Conservation (phyloP, 164 flowering plant species). For the Akebia trifoliata region DNA sequence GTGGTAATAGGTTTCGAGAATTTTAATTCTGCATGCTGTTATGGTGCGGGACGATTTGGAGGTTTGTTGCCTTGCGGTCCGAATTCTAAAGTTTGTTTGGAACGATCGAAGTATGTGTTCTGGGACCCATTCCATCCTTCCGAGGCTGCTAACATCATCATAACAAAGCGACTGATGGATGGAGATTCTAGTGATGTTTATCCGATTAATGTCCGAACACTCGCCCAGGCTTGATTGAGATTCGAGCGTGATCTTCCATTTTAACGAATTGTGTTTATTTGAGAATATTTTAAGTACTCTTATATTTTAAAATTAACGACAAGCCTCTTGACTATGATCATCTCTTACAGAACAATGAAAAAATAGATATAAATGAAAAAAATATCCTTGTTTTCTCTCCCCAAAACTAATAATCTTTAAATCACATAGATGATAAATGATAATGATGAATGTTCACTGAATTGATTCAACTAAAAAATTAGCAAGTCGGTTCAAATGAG, state of each 20-base stretch:
- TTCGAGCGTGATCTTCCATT: no score
- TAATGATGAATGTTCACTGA: no score
- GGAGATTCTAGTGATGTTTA: slow-evolving; percentile 36
- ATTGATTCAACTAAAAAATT: no score
- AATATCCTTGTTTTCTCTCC: no score
- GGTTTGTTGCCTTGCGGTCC: slow-evolving; percentile 62
- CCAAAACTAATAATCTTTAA: no score
- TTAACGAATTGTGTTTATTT: no score
- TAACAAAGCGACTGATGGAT: slow-evolving; percentile 45
- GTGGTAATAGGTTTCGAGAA: slow-evolving; percentile 48
- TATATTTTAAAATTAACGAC: no score
- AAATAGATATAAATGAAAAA: no score
- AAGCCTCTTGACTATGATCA: no score
- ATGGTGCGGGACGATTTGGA: slow-evolving; percentile 41
- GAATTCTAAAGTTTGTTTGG: slow-evolving; percentile 42
- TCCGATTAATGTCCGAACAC: slow-evolving; percentile 47
- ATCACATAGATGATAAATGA: no score
- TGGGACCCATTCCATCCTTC: slow-evolving; percentile 81
- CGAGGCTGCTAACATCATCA: slow-evolving; percentile 51
- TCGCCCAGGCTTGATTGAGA: slow-evolving; percentile 10
- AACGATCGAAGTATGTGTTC: slow-evolving; percentile 58
- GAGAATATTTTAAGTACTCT: background rate
- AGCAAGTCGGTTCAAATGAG: no score
- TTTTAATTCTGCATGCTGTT: slow-evolving; percentile 49
- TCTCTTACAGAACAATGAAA: no score